These are phyloP conservation scores for Durotheca rogersii DNA, from an alignment of 495 filamentous ascomycete species.

Conservation along the genomic window DNA sequence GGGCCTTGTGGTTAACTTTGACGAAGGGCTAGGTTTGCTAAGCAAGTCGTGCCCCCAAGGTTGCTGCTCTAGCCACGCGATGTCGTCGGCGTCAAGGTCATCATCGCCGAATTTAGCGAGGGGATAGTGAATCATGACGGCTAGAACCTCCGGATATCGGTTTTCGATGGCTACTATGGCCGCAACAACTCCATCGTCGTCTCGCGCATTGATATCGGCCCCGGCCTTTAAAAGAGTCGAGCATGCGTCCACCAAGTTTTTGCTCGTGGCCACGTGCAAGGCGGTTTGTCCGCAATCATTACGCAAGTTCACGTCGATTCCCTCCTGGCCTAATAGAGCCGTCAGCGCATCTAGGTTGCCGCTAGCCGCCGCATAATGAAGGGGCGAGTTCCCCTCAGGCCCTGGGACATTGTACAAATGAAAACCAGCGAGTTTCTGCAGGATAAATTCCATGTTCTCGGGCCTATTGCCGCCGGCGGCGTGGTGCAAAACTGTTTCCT, in stretches of 20 bases:
- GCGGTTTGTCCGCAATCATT: constrained; percentile 15
- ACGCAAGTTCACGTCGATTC: constrained; percentile 6
- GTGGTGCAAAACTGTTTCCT: constrained; percentile 11
- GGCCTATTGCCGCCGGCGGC: constrained; percentile 19
- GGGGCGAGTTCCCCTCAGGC: constrained; percentile 3
- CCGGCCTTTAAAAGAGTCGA: constrained; percentile 13
- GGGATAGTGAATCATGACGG: constrained; percentile 1
- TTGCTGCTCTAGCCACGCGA: constrained; percentile 16
- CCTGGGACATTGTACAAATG: constrained; percentile 8
- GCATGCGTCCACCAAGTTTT: constrained; percentile 13
- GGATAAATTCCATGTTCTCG: constrained; percentile 17
- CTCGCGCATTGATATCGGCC: constrained; percentile 12
- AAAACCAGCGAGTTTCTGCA: constrained; percentile 12
- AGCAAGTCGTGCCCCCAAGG: constrained; percentile 14
- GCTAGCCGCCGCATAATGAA: constrained; percentile 21
- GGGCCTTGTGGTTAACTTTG: not conserved
- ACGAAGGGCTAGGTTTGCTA: not conserved
- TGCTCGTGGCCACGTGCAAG: constrained; percentile 5
- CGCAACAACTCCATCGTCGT: not conserved
- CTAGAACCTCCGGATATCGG: constrained; percentile 6
- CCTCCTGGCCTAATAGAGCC: constrained; percentile 7
- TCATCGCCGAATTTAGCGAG: not conserved
- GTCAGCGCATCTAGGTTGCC: constrained; percentile 17
- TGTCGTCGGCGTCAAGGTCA: constrained; percentile 10
- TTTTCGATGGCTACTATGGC: constrained; percentile 9